Base-by-base conservation (phyloP, 2,329 filamentous ascomycete genomes). In the Botrytis tulipae region DNA sequence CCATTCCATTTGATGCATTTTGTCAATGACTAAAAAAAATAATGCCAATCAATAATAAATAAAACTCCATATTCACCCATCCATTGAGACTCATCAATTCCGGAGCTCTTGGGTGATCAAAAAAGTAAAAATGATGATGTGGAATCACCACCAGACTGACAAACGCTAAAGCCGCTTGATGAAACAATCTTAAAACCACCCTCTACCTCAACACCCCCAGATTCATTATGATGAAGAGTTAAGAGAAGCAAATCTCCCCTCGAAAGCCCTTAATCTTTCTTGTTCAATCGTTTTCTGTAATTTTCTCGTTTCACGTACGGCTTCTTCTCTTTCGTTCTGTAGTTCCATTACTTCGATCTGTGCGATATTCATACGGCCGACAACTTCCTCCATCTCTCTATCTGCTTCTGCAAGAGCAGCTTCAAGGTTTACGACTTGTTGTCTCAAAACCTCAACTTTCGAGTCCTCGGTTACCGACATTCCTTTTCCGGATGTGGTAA, bases 311-410 rank as follows among this genome's bases (percentile, higher is more conserved):
- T 91, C 87, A 75, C 88, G 88, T 78, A 93, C 88, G 32, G 93
- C 92, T 76, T 92, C 90, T 78, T 96, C 93, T 78, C 89, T 87
- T 82, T 92, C 89, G 77, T 89, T 89, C 82, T 95, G 93, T 73
- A 97, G 85, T 80, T 93, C 89, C 79, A 92, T 89, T 73, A 96
- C 93, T 83, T 95, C 92, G 78, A 95, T 93, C 84, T 96, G 93
- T 16, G 93, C 92, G 78, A 86, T 86, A 83, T 93, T 95, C 91
- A 97, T 95, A 76, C 92, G 87, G 74, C 90, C 86, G 12, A 97
- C 92, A 12, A 96, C 93, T 82, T 93, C 90, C 80, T 93, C 90
- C 92, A 96, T 95, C 83, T 95, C 93, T 68, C 85, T 84, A 79
- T 96, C 93, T 25, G 93, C 92, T 76, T 93, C 89, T 8, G 87